Conservation (phyloP, 768 basidiomycete genomes). For the Sporobolomyces roseus region DNA sequence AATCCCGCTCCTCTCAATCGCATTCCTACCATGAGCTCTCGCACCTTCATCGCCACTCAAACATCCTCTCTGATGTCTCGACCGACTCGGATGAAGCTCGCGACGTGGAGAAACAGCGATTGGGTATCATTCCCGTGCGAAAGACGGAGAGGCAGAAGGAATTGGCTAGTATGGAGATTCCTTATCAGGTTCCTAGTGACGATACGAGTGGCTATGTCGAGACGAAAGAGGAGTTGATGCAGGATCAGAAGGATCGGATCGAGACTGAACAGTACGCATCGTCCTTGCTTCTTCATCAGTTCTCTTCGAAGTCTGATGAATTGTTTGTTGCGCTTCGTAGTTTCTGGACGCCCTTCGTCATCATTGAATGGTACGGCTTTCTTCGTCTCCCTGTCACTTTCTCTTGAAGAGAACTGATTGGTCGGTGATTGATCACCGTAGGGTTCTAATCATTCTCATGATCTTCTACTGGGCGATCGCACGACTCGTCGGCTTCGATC, state of each 20-base stretch:
- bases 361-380: conserved; percentile 1
- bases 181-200: conserved; percentile 27
- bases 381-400: not conserved
- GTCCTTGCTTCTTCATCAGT: not conserved
- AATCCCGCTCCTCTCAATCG: not conserved
- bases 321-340: not conserved
- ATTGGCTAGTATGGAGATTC: conserved; percentile 2
- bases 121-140: not conserved
- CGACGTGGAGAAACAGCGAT: not conserved
- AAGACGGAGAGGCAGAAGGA: conserved; percentile 1
- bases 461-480: conserved; percentile 23
- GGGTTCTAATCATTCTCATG: conserved; percentile 16
- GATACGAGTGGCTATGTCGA: conserved; percentile 30
- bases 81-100: conserved; percentile 2
- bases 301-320: not conserved
- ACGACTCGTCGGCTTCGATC: not conserved
- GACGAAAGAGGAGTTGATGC: conserved; percentile 9
- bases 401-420: no score
- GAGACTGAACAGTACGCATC: conserved; percentile 17
- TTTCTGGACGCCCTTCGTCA: not conserved
- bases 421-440: not conserved
- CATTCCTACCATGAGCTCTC: conserved; percentile 1
- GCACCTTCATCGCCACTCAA: not conserved
- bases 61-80: not conserved
- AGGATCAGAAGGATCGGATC: conserved; percentile 17